Conservation (phyloP, 1,139 yeast species). For the Candida tunisiensis region DNA sequence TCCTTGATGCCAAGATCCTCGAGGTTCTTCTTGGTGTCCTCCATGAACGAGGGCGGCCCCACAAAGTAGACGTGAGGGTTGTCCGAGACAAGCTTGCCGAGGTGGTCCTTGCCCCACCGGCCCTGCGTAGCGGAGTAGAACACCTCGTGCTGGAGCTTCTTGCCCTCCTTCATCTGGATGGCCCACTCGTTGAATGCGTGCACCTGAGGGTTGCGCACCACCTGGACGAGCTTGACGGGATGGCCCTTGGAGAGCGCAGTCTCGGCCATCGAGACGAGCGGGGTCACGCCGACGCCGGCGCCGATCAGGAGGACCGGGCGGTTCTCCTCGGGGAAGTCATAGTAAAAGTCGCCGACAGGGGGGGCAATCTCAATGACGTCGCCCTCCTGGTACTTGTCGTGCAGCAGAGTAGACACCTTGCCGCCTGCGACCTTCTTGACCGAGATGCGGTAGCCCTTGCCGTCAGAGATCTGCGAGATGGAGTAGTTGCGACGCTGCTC, state of each 20-base stretch:
- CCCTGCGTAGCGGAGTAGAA: too few relatives aligned
- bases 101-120: too few relatives aligned
- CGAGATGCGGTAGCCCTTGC: constrained; percentile 32
- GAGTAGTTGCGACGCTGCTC: constrained; percentile 34
- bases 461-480: constrained; percentile 20
- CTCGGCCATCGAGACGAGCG: constrained; percentile 35
- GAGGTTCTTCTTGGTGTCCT: too few relatives aligned
- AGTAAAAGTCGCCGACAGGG: constrained; percentile 41
- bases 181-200: constrained; percentile 3
- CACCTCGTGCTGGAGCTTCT: too few relatives aligned
- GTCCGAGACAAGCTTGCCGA: constrained; percentile 1
- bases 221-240: constrained; percentile 1
- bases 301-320: constrained; percentile 27
- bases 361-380: constrained; percentile 35
- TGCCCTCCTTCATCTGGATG: too few relatives aligned
- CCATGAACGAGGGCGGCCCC: too few relatives aligned
- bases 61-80: constrained; percentile 1
- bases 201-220: neutral
- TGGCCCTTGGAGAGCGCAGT: constrained; percentile 12
- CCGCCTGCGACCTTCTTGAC: constrained; percentile 30
- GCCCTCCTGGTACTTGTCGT: constrained; percentile 32
- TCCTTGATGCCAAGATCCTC: too few relatives aligned
- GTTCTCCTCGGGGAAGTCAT: constrained; percentile 19
- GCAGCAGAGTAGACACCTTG: constrained; percentile 35
- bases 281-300: constrained; percentile 61